Evolutionary conservation across 208 protist genomes (phyloP), one percentile per base, ranked within the genome.

Genomic region (Trypanosoma scelopori): DNA sequence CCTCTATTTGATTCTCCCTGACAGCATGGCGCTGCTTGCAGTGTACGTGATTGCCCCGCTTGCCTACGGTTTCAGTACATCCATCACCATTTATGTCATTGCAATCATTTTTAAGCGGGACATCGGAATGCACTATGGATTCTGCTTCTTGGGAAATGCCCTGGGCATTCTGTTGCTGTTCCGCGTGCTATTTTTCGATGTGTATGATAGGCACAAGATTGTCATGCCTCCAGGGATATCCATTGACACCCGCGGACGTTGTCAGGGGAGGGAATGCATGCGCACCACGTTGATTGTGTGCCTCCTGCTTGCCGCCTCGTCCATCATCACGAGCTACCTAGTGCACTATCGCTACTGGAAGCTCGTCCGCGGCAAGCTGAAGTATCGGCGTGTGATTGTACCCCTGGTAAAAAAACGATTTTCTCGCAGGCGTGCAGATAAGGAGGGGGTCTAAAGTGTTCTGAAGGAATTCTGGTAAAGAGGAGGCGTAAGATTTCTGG

Each of bases 71-170:
- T 60, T 77, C 22, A 80, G 73, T 70, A 86, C 57, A 18, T 78
- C 69, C 30, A 58, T 82, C 32, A 86, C 80, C 16, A 61, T 70
- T n/a, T 86, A 86, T 66, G 58, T 86, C 16, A 53, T 86, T 25
- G 71, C 68, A 41, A 76, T 75, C 50, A 78, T 82, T 58, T 86
- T 81, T 55, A 78, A 82, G 50, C 65, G 65, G 1, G 76, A 86
- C 43, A 70, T 86, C 20, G 80, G 80, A 28, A 86, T 79, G 80
- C 80, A 86, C 48, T 86, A 86, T 61, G 66, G 80, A 32, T 86
- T 86, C 61, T 82, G 68, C 47, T 81, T 74, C 51, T 46, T 82
- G 1, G 72, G 73, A n/a, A 62, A 56, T 3, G 63, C 73, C 0
- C 49, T 86, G 2, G 80, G 80, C 12, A 76, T 82, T 52, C 76